Percentiles rank a stretch among this genome's conserved stretches.
These are phyloP conservation scores for Claviceps arundinis DNA, from an alignment of 2,329 filamentous ascomycete genomes.

Conservation along the genomic window DNA sequence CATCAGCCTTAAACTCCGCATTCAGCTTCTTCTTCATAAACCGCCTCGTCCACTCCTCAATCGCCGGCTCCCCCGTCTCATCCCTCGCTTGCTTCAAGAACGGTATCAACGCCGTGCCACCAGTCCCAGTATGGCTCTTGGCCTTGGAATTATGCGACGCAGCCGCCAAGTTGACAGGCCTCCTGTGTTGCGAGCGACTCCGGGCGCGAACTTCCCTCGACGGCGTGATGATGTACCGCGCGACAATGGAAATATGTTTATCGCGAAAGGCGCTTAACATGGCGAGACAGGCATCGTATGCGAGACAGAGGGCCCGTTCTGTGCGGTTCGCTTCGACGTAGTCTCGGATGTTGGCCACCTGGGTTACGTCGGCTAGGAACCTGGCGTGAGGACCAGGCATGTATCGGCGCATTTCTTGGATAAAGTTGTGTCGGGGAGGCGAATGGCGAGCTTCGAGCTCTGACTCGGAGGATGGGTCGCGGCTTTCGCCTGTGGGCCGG, in stretches of 20 bases:
- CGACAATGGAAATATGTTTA: slow-evolving; percentile 93
- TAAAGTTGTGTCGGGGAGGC: slow-evolving; percentile 58
- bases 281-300: slow-evolving; percentile 81
- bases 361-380: slow-evolving; percentile 69
- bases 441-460: slow-evolving; percentile 31
- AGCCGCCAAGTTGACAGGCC: slow-evolving; percentile 47
- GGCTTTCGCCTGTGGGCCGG: slow-evolving; percentile 69
- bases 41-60: slow-evolving; percentile 48
- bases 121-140: slow-evolving; percentile 69
- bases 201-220: slow-evolving; percentile 60
- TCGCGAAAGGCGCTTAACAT: slow-evolving; percentile 62
- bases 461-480: slow-evolving; percentile 22
- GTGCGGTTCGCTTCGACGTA: slow-evolving; percentile 54
- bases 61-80: slow-evolving; percentile 85
- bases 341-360: slow-evolving; percentile 73
- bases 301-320: slow-evolving; percentile 56
- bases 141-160: slow-evolving; percentile 36
- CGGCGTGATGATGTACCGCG: slow-evolving; percentile 86
- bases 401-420: slow-evolving; percentile 91
- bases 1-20: slow-evolving; percentile 38
- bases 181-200: slow-evolving; percentile 44
- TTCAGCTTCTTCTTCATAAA: slow-evolving; percentile 43
- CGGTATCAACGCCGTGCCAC: slow-evolving; percentile 84
- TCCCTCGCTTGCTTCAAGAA: slow-evolving; percentile 95
- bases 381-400: slow-evolving; percentile 90